Evolutionary conservation across 139 green algal genomes (phyloP).

Genomic region (Haematococcus sp.): DNA sequence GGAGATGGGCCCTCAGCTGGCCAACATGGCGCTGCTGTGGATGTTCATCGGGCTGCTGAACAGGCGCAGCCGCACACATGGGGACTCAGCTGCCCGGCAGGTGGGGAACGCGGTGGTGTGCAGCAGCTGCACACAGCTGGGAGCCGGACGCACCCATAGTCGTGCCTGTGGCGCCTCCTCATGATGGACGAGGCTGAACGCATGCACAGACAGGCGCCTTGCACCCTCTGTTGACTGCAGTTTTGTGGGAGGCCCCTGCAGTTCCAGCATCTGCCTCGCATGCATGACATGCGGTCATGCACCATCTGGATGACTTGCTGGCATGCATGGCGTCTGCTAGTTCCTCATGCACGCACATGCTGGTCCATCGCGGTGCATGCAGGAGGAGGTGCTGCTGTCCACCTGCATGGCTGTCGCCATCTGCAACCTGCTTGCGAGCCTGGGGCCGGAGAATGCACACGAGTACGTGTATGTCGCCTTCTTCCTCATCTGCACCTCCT

Average conservation of each 20-base stretch:
- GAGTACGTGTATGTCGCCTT: slow-evolving; percentile 72
- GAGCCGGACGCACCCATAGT: neutral
- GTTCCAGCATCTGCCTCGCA: no score
- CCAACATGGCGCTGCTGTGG: slow-evolving; percentile 69
- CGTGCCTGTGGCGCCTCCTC: no score
- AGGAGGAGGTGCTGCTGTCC: slow-evolving; percentile 76
- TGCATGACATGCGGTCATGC: no score
- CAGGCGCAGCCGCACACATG: slow-evolving; percentile 35
- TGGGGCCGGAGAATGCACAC: slow-evolving; percentile 36
- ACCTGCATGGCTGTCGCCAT: slow-evolving; percentile 57
- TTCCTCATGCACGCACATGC: no score
- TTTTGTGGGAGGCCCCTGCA: no score
- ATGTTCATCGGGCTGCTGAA: slow-evolving; percentile 58
- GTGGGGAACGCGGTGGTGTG: slow-evolving; percentile 14
- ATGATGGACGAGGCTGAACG: no score
- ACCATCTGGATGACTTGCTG: no score
- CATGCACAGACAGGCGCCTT: no score
- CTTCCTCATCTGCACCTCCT: slow-evolving; percentile 80
- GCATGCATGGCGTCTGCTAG: no score
- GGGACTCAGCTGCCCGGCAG: slow-evolving; percentile 46
- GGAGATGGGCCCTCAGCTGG: slow-evolving; percentile 58
- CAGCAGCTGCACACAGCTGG: neutral
- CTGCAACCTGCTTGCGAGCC: slow-evolving; percentile 56
- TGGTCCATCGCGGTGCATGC: slow-evolving; percentile 15
- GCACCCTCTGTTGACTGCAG: no score